A percentile compares a stretch with the other conserved stretches of the same genome.
Conservation (phyloP, 495 filamentous ascomycete species). For the Daldinia bambusicola region DNA sequence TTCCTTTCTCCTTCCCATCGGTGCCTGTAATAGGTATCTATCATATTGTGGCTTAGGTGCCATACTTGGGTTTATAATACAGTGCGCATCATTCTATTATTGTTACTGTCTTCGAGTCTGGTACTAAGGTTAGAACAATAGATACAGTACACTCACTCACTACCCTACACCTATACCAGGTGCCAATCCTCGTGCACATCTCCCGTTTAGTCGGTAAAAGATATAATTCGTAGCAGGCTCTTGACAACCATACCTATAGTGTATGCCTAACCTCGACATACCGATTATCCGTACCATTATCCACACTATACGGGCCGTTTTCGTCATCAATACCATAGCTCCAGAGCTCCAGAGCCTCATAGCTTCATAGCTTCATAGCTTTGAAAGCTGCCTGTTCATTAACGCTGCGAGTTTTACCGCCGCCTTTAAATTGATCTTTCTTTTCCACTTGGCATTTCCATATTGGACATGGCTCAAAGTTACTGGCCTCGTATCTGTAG, state of each 20-base stretch:
- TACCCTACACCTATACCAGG: background rate
- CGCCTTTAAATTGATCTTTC: slow-evolving; percentile 8
- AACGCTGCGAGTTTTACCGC: slow-evolving; percentile 2
- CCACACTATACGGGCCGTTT: slow-evolving; percentile 11
- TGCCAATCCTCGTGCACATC: background rate
- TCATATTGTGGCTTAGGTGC: slow-evolving; percentile 30
- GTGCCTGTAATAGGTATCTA: slow-evolving; percentile 10
- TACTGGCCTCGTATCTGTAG: slow-evolving; percentile 35
- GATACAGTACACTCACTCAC: too few species aligned
- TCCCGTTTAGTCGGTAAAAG: background rate
- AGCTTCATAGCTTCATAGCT: background rate
- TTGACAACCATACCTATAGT: background rate
- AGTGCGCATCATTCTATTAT: background rate
- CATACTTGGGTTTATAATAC: slow-evolving; percentile 1
- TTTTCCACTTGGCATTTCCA: slow-evolving; percentile 31
- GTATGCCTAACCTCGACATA: background rate
- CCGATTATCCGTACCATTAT: background rate
- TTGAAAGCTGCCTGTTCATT: slow-evolving; percentile 6
- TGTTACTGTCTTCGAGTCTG: background rate
- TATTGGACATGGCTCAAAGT: slow-evolving; percentile 32
- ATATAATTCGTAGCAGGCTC: background rate
- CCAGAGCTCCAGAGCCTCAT: too few species aligned
- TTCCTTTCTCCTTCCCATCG: background rate
- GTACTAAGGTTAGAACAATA: too few species aligned
- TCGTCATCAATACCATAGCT: slow-evolving; percentile 3